Evolutionary conservation across 805 yeast genomes (phyloP), one percentile per base, ranked within the genome.

Genomic region (Candida takata): DNA sequence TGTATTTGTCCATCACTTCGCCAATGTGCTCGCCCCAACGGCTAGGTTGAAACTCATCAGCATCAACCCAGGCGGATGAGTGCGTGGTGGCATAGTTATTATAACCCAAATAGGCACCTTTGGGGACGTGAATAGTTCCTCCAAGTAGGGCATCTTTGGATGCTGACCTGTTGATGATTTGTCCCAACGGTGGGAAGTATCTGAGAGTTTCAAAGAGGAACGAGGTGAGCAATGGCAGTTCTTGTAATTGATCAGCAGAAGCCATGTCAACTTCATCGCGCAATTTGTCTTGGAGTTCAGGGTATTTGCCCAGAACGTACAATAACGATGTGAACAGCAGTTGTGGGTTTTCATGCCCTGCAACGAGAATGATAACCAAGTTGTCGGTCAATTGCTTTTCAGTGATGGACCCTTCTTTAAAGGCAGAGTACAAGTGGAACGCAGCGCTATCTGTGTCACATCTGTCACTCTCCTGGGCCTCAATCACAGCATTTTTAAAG

Each of bases 291-390:
- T 71, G 77, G 7, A 61, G 37, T 1, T 43, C 33, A 2, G 54
- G 55, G 43, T 65, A 35, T 39, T 73, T 74, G 2, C 70, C 72
- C 19, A 75, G 44, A 11, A 70, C 42, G 38, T 65, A 74, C 2
- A 75, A 43, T 6, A 69, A 46, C 0, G 77, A 69, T 1, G 70
- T 62, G 41, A 74, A 45, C 9, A 74, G 52, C 17, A 76, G 48
- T 40, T 73, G 75, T 0, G 82, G 82, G 41, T 76, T 76, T 44
- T 76, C 82, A 51, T 76, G 82, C 0, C 81, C 82, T 1, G 82
- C 82, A 30, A 76, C 70, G 47, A 75, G 52, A 4, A 73, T 58
- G 13, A 76, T 74, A 8, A 73, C 67, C 13, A 72, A 60, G 50
- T 76, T 76, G 47, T 76, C 81, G 3, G 61, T 52, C 35, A 73